Base-by-base conservation (phyloP, 306 rosid genomes). In the Sesbania bispinosa region DNA sequence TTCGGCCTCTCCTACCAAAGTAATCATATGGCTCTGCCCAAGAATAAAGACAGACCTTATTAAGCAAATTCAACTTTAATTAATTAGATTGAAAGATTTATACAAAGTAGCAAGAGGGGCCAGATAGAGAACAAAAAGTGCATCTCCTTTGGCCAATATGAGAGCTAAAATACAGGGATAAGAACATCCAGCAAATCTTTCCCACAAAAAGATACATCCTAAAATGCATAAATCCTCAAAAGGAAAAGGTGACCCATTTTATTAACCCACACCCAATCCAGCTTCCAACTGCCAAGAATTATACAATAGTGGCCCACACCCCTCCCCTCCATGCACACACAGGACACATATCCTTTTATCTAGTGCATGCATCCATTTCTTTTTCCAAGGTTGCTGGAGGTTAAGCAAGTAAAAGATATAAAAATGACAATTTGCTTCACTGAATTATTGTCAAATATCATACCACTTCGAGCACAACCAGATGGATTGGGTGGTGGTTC, bases 381-480 rank as follows among this genome's bases (percentile, higher is more conserved):
- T 21, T 57, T 36, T 57, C 68, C 7, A n/a, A 30, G 54, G 38
- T 7, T 23, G 68, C 51, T 8, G 47, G 50, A 30, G 35, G 18
- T 70, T 73, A 72, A 63, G 62, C 21, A 63, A 64, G 52, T 27
- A 62, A 79, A 78, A 51, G 5, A 19, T 10, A 41, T 36, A 20
- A 70, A 52, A 58, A 26, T 69, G 58, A 11, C 24, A 63, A 65
- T 33, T 1, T 61, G 39, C 33, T 16, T 5, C 10, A 79, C 58
- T 14, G 68, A 51, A 59, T 24, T 32, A 62, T 21, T 29, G 48
- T 26, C 41, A 43, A 78, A 78, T 73, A 60, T 32, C 87, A 50
- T 87, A 94, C 99, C 99, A 75, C 81, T 86, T 66, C 97, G 96
- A 65, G 99, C 99, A 89, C 97, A 94, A 63, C 99, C 99, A 74